A percentile compares a stretch with the other conserved stretches of the same genome.
Conservation (phyloP, 2,329 filamentous ascomycete genomes). For the Calonectria multiphialidica region DNA sequence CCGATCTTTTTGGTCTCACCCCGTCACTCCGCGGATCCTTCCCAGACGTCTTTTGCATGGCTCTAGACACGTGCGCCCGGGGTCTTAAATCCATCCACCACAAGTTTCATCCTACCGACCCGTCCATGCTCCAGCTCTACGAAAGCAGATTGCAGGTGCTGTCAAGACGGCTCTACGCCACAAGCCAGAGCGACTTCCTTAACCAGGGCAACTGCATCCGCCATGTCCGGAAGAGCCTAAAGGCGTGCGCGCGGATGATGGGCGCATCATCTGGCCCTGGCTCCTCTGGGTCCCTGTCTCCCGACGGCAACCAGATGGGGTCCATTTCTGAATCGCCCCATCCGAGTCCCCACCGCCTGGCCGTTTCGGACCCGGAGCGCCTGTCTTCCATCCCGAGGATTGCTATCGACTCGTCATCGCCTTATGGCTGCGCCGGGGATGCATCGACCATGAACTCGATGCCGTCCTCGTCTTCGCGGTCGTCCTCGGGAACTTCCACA, state of each 20-base stretch:
- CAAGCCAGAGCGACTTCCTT: slow-evolving; percentile 45
- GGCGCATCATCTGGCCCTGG: slow-evolving; percentile 29
- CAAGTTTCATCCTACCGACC: slow-evolving; percentile 35
- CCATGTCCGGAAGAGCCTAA: slow-evolving; percentile 45
- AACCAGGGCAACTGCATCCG: slow-evolving; percentile 41
- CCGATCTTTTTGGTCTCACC: slow-evolving; percentile 31
- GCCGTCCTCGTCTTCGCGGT: slow-evolving; percentile 38
- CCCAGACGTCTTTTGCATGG: slow-evolving; percentile 44
- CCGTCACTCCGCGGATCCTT: slow-evolving; percentile 41
- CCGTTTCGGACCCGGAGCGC: slow-evolving; percentile 9
- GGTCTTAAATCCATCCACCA: slow-evolving; percentile 42
- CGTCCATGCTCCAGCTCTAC: slow-evolving; percentile 37
- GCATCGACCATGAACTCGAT: slow-evolving; percentile 31
- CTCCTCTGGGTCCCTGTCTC: slow-evolving; percentile 34
- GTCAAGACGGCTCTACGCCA: slow-evolving; percentile 40
- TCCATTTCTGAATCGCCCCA: slow-evolving; percentile 40
- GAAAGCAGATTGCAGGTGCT: slow-evolving; percentile 41
- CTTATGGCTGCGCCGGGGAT: slow-evolving; percentile 32
- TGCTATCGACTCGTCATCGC: slow-evolving; percentile 22
- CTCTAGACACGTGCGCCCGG: slow-evolving; percentile 48
- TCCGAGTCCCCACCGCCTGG: slow-evolving; percentile 13
- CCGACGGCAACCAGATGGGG: slow-evolving; percentile 28
- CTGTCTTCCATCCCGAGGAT: slow-evolving; percentile 22
- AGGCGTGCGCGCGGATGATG: slow-evolving; percentile 40
- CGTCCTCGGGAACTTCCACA: slow-evolving; percentile 36